Conservation (phyloP, 164 flowering plant genomes). For the Vitis cinerea region DNA sequence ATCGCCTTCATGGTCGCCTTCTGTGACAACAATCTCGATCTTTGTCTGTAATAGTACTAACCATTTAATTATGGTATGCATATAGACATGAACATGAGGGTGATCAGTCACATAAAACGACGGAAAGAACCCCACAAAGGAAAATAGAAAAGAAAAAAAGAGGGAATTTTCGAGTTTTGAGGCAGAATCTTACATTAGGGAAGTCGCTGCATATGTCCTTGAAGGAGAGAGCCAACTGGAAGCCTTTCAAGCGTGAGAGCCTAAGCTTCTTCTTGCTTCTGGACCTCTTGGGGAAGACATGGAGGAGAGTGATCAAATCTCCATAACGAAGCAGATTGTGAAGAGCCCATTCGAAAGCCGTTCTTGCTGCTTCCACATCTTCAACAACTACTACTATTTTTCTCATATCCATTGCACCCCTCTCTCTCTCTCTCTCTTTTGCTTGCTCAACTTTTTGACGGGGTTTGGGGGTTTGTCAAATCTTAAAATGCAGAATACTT, state of each 20-base stretch:
- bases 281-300: constrained; percentile 54
- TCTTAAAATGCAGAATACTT: too few relatives aligned
- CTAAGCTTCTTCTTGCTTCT: constrained; percentile 48
- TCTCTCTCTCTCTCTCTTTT: background rate
- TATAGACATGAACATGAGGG: background rate
- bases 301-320: constrained; percentile 75
- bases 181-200: constrained; percentile 32
- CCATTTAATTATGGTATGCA: constrained; percentile 8
- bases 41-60: constrained; percentile 55
- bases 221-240: constrained; percentile 86
- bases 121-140: background rate
- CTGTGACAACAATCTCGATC: constrained; percentile 78
- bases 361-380: constrained; percentile 73
- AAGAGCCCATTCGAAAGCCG: constrained; percentile 83
- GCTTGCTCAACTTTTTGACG: background rate
- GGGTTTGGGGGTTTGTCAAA: too few relatives aligned
- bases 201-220: constrained; percentile 57
- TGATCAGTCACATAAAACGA: background rate
- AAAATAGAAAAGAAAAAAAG: background rate
- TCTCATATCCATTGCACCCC: constrained; percentile 36
- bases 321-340: constrained; percentile 63
- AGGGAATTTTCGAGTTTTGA: background rate
- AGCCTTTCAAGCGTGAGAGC: constrained; percentile 61
- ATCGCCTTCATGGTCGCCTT: constrained; percentile 67
- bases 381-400: constrained; percentile 84